Evolutionary conservation across 148 eudicot genomes (phyloP).

Genomic region (Drosera capensis): DNA sequence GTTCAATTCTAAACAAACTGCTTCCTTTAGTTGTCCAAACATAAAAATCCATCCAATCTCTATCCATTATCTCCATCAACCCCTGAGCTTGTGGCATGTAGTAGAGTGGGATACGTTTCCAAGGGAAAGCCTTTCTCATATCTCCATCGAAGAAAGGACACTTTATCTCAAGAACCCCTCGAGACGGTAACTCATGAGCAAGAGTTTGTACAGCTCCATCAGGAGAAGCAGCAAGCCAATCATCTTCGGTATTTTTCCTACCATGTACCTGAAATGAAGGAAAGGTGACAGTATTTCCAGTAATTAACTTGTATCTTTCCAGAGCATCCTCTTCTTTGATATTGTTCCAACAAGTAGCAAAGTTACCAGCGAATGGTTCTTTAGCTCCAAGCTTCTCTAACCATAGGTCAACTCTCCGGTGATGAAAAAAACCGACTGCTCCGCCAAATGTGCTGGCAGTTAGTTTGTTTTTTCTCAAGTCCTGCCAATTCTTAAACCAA

Average conservation of each 20-base stretch:
- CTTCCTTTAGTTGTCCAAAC: constrained; percentile 67
- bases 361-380: constrained; percentile 50
- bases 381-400: constrained; percentile 62
- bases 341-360: constrained; percentile 69
- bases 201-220: constrained; percentile 46
- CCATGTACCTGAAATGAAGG: constrained; percentile 49
- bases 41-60: constrained; percentile 83
- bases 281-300: constrained; percentile 36
- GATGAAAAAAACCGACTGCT: constrained; percentile 63
- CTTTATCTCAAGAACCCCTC: constrained; percentile 66
- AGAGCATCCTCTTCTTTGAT: constrained; percentile 75
- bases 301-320: constrained; percentile 55
- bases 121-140: constrained; percentile 31
- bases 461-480: constrained; percentile 37
- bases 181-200: constrained; percentile 31
- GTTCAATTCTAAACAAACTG: constrained; percentile 54
- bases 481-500: constrained; percentile 73
- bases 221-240: constrained; percentile 79
- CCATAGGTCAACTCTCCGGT: constrained; percentile 59
- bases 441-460: constrained; percentile 67
- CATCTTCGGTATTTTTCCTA: constrained; percentile 21
- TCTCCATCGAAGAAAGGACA: constrained; percentile 64
- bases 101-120: constrained; percentile 45
- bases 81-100: constrained; percentile 87
- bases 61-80: constrained; percentile 66